Base-by-base conservation (phyloP, 1,284 basidiomycete species). In the Entoloma clypeatum region DNA sequence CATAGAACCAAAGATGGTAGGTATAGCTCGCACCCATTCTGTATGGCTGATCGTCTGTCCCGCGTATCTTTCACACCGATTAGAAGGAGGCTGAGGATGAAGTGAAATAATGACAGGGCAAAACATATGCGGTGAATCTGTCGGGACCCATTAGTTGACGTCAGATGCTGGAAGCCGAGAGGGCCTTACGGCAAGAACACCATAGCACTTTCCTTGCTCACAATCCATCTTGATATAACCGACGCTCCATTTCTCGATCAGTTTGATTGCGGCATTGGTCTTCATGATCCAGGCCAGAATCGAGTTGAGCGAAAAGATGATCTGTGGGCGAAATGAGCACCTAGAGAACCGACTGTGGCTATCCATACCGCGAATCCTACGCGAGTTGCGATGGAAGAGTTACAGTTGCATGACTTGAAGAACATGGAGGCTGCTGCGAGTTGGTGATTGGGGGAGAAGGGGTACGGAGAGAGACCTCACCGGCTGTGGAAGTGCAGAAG, bases 191-290 rank as follows among this genome's bases (percentile, higher is more conserved):
- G 94, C 95, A 22, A 99, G 76, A 3, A 99, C 86, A 33, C 96
- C 95, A 59, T 98, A 98, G 59, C 95, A 99, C 57, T 92, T 92
- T 30, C 87, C 92, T 36, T 81, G 86, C 18, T 78, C 80, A 58
- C 95, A 99, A 45, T 94, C 87, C 90, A 99, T 94, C 79, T 97
- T 95, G 61, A 99, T 88, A 64, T 96, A 98, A 57, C 95, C 92
- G 63, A 92, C 92, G 51, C 86, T 92, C 78, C 92, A 86, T 60
- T 92, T 86, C 67, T 95, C 85, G 31, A 99, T 83, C 51, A 86
- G 85, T 53, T 83, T 77, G 52, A 96, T 92, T 33, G 88, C 87
- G 43, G 89, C 75, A 43, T 89, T 85, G 8, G 92, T 92, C 61
- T 93, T 86, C 79, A 96, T 96, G 19, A 96, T 67, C 89, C 95